Base-by-base conservation (phyloP, 352 stramenopile species). In the Phytophthora pluvialis region DNA sequence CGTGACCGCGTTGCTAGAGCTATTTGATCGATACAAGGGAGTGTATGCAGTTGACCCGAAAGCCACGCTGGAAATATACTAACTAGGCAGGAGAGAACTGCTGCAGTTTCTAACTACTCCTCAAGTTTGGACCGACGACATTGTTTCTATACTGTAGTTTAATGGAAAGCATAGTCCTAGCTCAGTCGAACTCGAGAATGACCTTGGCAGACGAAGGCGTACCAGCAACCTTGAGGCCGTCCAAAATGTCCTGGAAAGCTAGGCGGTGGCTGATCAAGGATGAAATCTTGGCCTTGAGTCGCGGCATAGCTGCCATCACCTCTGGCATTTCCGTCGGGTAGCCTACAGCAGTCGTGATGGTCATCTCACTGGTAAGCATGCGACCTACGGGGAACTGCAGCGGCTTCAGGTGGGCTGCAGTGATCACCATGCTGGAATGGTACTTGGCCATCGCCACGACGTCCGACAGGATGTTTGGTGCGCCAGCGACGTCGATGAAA, bases 11-110 rank as follows among this genome's bases (percentile, higher is more conserved):
- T 77, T 98, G 49, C 79, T 82, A 61, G 64, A 59, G 21, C 71
- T 98, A 10, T 98, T 97, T 64, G 85, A 97, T 40, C 78, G 80
- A 39, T 75, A 98, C 78, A 95, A 94, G 51, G 71, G 58, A 40
- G 70, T 81, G 16, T 97, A 96, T 68, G 90, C 86, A 25, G 48
- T 64, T n/a, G 79, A 97, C 26, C 77, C 82, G 21, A 55, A 80
- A 12, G 74, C 73, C 0, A 67, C 31, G 6, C 61, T 92, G 3
- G 80, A 90, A 56, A 48, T 90, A 12, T 80, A 71, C 33, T 88
- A 87, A 16, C 8, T 31, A 46, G 8, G 5, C 5, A 42, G 10
- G 3, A 40, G n/a, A n/a, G n/a, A n/a, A n/a, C n/a, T n/a, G n/a
- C n/a, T n/a, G n/a, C n/a, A 47, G 40, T n/a, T 2, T 39, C 33